Base-by-base conservation (phyloP, 2,329 filamentous ascomycete genomes). In the Macroventuria anomochaeta region DNA sequence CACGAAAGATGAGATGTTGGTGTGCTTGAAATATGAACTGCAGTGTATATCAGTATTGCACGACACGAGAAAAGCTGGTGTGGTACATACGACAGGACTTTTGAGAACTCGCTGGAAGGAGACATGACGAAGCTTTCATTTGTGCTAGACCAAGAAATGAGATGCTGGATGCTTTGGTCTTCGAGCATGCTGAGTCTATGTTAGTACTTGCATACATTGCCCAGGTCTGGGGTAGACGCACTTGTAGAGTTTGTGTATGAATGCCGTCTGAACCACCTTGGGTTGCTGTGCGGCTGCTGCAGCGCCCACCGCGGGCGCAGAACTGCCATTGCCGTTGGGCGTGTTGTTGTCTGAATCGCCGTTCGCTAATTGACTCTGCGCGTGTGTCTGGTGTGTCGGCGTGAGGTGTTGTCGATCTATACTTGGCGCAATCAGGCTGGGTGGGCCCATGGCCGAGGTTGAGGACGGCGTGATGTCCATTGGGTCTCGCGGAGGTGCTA, bases 111-210 rank as follows among this genome's bases (percentile, higher is more conserved):
- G 69, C 90, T 90, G 7, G 93, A 96, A 13, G 95, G 95, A 18
- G 93, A 96, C 91, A 99, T 97, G 70, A 99, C 92, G 74, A 99
- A 99, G 77, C 95, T 97, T 75, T 99, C 95, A 55, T 93, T 92
- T 43, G 89, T 90, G 64, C 82, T 87, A 1, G 93, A 96, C 95
- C 95, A 99, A 7, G 93, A 96, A 69, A 99, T 99, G 57, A 99
- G 81, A 75, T 97, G 93, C 69, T 95, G 90, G 57, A 99, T 99
- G 66, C 82, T 89, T 29, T 87, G 87, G 73, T 99, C 95, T 75
- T 99, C 95, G 58, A 99, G 82, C 95, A 99, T 97, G 78, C 93
- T 97, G 71, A 61, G 28, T 34, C 33, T 17, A 34, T 46, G 68
- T 78, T 64, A 78, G 76, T 58, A 46, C 33, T 42, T 32, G 56